Evolutionary conservation across 441 rosid species (phyloP), one percentile per base, ranked within the genome.

Genomic region (Euphorbia schlechtendalii): DNA sequence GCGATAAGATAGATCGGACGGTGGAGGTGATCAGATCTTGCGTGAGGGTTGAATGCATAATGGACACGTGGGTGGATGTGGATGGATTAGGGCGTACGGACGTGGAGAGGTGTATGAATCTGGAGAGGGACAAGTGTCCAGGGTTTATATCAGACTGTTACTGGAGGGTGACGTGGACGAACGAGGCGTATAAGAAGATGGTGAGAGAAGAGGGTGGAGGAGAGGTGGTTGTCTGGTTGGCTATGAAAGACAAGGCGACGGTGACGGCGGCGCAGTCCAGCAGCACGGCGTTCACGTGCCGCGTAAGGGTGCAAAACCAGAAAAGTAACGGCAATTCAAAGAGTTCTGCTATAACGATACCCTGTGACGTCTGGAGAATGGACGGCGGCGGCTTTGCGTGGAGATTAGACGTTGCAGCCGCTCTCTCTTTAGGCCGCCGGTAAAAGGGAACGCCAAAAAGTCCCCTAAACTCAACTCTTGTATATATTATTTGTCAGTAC

Each of bases 281-380:
- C 15, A 51, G 62, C 53, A 60, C 51, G 49, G 90, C 86, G 43
- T 86, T 87, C 67, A 81, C 91, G 48, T 86, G 96, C 70, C 78
- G 82, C 77, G 86, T 84, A 61, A 86, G 86, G 78, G 73, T 89
- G 65, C 85, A 81, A 69, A 73, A 77, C 79, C 61, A 67, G 40
- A 65, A 45, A 53, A 77, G 78, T 65, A 76, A 73, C 15, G 59
- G 24, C 17, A 65, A 55, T 68, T 81, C 72, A 59, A 76, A 63
- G 62, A 77, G 71, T 46, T 82, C 83, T 1, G 54, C 8, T 20
- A 59, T 80, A 40, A 83, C 80, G 55, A 72, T 87, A 72, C 98
- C 98, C 5, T 89, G 98, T 63, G 96, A 92, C 53, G 96, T 76
- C n/a, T 87, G 95, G 95, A 76, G 85, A 58, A 77, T 87, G 88